Base-by-base conservation (phyloP, 2,329 filamentous ascomycete species). In the Aureobasidium sp. region DNA sequence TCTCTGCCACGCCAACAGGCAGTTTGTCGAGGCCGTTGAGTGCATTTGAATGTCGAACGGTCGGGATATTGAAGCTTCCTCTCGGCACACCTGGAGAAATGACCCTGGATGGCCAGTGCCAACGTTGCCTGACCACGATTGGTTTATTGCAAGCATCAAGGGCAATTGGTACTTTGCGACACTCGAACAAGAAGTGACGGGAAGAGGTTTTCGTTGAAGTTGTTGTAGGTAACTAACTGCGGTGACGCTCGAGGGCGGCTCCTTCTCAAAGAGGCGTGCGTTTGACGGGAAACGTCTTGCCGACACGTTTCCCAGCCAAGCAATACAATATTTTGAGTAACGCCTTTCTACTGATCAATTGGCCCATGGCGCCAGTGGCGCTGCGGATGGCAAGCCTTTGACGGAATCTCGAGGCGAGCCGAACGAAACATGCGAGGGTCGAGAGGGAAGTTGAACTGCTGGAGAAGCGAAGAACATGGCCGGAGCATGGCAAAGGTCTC, bases 261-360 rank as follows among this genome's bases (percentile, higher is more conserved):
- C 57, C 44, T 41, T 17, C 25, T 27, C 34, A 36, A 36, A 60
- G 57, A 37, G 31, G 22, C 45, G 45, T 51, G 9, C 57, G 57
- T 60, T 60, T 58, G 22, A 37, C 34, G 15, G 47, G n/a, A 49
- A 49, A 49, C 44, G 55, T 47, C 34, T 42, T 17, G 36, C 39
- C 39, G 14, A 36, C 57, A 52, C 27, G 45, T 52, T 39, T n/a
- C 25, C 37, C 27, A 36, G 47, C 56, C 56, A 60, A 42, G 14
- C 45, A 61, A 61, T 61, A 8, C 45, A 61, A 61, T 61, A 51
- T 61, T 31, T 51, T 27, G 37, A 14, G 22, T 27, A 61, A 61
- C 57, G 57, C n/a, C 57, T 52, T 61, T 52, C 17, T 52, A 58
- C 55, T 39, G 42, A 37, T 37, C 29, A 15, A 37, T 25, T 36